Conservation (phyloP, 2,329 filamentous ascomycete genomes). For the Teratosphaeria nubilosa region DNA sequence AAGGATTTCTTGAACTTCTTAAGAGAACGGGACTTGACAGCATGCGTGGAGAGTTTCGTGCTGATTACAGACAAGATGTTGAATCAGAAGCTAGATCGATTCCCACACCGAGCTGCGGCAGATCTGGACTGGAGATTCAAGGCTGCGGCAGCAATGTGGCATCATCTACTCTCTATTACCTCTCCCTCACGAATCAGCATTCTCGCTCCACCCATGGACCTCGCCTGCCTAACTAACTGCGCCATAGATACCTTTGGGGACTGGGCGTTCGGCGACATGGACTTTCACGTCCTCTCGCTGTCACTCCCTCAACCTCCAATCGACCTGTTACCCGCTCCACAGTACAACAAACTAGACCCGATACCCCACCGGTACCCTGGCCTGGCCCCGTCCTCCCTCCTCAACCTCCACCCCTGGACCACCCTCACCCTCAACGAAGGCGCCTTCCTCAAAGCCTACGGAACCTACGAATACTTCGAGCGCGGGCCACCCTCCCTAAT, state of each 20-base stretch:
- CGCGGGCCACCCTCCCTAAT: constrained; percentile 40
- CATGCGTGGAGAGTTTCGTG: constrained; percentile 36
- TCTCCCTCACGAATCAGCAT: constrained; percentile 37
- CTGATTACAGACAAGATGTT: constrained; percentile 27
- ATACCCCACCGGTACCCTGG: constrained; percentile 9
- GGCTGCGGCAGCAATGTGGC: constrained; percentile 36
- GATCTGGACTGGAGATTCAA: constrained; percentile 20
- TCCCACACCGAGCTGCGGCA: constrained; percentile 28
- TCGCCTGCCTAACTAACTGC: constrained; percentile 51
- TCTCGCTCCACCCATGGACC: constrained; percentile 48
- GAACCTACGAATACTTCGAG: constrained; percentile 61
- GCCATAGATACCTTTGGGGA: constrained; percentile 41
- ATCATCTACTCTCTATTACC: constrained; percentile 43
- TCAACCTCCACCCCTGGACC: constrained; percentile 55
- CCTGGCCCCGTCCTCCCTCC: constrained; percentile 31
- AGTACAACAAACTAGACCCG: constrained; percentile 5
- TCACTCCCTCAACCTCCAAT: constrained; percentile 1
- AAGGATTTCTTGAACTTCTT: constrained; percentile 17
- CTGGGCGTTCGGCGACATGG: constrained; percentile 26
- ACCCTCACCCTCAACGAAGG: constrained; percentile 63
- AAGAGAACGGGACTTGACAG: constrained; percentile 6
- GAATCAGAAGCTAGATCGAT: constrained; percentile 10
- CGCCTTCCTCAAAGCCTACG: constrained; percentile 61
- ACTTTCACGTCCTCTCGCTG: constrained; percentile 22
- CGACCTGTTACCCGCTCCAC: not conserved